Evolutionary conservation across 306 rosid species (phyloP).

Genomic region (Bauhinia variegata): DNA sequence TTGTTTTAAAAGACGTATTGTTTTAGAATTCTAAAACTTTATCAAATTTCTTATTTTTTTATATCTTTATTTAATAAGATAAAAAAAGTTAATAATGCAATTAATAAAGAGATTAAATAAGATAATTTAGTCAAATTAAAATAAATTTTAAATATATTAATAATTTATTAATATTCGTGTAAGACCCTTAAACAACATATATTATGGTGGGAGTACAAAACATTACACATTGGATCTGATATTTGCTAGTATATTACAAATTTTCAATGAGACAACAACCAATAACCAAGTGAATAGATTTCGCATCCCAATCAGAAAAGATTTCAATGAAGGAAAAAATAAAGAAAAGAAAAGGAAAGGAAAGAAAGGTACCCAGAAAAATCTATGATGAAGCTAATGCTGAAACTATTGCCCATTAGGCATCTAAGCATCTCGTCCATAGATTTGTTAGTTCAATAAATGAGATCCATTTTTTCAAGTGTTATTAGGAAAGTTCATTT

Average conservation of each 20-base stretch:
- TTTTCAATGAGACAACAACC: slow-evolving; percentile 18
- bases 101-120: too few relatives aligned
- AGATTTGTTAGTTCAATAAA: slow-evolving; percentile 26
- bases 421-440: slow-evolving; percentile 23
- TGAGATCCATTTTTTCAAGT: slow-evolving; percentile 29
- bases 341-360: not conserved
- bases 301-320: slow-evolving; percentile 6
- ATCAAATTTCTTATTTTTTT: too few relatives aligned
- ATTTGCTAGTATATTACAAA: slow-evolving; percentile 23
- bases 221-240: not conserved
- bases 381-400: slow-evolving; percentile 4
- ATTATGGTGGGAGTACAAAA: too few relatives aligned
- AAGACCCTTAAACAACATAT: too few relatives aligned
- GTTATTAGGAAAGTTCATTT: slow-evolving; percentile 30
- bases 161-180: too few relatives aligned
- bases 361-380: not conserved
- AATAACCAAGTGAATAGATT: slow-evolving; percentile 1
- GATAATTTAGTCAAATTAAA: too few relatives aligned
- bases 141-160: too few relatives aligned
- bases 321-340: not conserved
- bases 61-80: too few relatives aligned
- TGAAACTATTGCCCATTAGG: not conserved
- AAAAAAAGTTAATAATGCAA: too few relatives aligned
- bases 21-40: too few relatives aligned
- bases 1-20: too few relatives aligned